Base-by-base conservation (phyloP, 306 rosid genomes). In the Prunus padus region DNA sequence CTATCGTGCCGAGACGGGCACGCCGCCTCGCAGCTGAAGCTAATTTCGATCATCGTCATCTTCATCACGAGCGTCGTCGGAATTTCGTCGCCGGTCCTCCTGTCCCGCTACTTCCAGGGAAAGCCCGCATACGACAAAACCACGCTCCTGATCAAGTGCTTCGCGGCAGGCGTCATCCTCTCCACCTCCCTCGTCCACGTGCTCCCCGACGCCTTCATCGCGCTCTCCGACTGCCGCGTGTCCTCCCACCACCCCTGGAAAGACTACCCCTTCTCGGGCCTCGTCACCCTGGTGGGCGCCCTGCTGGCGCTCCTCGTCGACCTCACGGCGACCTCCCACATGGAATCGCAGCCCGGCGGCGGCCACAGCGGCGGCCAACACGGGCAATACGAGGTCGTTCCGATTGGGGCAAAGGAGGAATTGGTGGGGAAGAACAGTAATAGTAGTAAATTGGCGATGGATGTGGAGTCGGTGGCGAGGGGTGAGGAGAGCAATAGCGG, bases 161-260 rank as follows among this genome's bases (percentile, higher is more conserved):
- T 92, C 80, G 99, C 99, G 25, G 97, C 99, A 16, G 97, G 97
- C 3, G 99, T 95, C 0, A 90, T 95, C n/a, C 93, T 95, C 61
- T 92, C 97, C 50, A 95, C 99, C 25, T 95, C 97, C 15, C 81
- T 95, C 25, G 97, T 95, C 82, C 99, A 95, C 92, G 99, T 95
- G 8, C 96, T 95, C 40, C 99, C 99, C 0, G 97, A 90, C 76
- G 97, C 99, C 72, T 95, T 68, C 82, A 82, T 79, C 26, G 93
- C 99, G 30, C 97, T 95, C 82, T 67, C 91, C 25, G 93, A 95
- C 80, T 92, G 97, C 93, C 92, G 78, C 1, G 89, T 92, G 51
- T 91, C 97, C 0, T 80, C 99, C 1, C 81, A 59, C 1, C 99
- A 95, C 57, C 99, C 97, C 0, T 95, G 97, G 97, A 81, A 78